Evolutionary conservation across 345 rosid genomes (phyloP).

Genomic region (Laguncularia racemosa): DNA sequence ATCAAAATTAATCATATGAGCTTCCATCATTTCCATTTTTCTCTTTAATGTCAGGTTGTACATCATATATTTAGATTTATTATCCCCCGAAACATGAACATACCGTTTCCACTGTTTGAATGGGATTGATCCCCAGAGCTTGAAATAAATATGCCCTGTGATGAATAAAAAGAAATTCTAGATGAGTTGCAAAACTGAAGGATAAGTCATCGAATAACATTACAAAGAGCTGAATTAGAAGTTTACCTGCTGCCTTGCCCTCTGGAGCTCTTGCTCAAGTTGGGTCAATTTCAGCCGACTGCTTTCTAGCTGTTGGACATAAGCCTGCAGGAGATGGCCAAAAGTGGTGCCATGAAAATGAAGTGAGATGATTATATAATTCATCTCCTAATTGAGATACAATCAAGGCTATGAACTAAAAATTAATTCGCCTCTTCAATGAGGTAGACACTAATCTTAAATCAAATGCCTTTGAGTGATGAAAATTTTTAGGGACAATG

Average conservation of each 20-base stretch:
- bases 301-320: conserved; percentile 93
- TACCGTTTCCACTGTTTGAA: conserved; percentile 92
- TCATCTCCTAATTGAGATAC: too few species aligned
- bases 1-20: too few species aligned
- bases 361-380: background rate
- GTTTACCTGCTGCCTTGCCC: conserved; percentile 89
- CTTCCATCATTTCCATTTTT: too few species aligned
- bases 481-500: too few species aligned
- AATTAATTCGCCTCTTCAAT: too few species aligned
- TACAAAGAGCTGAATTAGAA: conserved; percentile 8
- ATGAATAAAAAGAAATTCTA: background rate
- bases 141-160: conserved; percentile 83
- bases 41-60: too few species aligned
- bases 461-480: too few species aligned
- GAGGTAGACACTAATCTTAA: too few species aligned
- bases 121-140: conserved; percentile 87
- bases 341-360: conserved; percentile 4
- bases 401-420: too few species aligned
- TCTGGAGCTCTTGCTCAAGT: conserved; percentile 92
- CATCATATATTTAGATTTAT: background rate
- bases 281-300: conserved; percentile 81
- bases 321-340: conserved; percentile 41
- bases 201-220: background rate
- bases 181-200: background rate
- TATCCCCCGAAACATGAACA: background rate